A percentile compares a stretch with the other conserved stretches of the same genome.
These are phyloP conservation scores for Candida railenensis DNA, from an alignment of 805 yeast species.

Conservation along the genomic window DNA sequence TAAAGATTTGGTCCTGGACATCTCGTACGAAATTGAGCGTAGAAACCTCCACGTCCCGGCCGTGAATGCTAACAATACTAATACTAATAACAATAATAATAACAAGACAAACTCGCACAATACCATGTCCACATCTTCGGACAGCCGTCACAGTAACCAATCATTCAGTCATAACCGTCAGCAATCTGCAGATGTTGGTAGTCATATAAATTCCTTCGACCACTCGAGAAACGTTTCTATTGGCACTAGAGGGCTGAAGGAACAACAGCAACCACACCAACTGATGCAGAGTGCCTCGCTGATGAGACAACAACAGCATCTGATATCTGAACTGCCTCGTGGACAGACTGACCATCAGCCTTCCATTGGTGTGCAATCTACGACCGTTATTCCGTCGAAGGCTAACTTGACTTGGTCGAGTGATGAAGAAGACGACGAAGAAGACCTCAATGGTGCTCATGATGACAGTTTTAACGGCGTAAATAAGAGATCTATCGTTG, in stretches of 20 bases:
- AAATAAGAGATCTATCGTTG: neutral
- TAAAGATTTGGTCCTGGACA: slow-evolving; percentile 87
- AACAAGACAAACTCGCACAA: neutral
- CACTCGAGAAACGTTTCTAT: neutral
- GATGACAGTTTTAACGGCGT: neutral
- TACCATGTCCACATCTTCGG: neutral
- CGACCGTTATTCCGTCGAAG: slow-evolving; percentile 79
- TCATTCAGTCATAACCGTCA: neutral
- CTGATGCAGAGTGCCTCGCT: slow-evolving; percentile 12
- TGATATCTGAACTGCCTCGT: neutral
- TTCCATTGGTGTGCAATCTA: slow-evolving; percentile 51
- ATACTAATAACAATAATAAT: too few relatives aligned
- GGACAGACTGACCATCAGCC: neutral
- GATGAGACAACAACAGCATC: slow-evolving; percentile 5
- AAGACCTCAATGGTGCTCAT: slow-evolving; percentile 7
- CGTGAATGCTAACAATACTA: neutral
- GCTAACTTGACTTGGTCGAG: slow-evolving; percentile 87
- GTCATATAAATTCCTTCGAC: neutral
- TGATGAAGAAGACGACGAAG: slow-evolving; percentile 66
- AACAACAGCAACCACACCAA: neutral
- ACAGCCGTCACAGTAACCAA: neutral
- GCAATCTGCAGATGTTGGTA: neutral
- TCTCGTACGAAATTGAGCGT: slow-evolving; percentile 81
- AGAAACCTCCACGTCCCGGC: slow-evolving; percentile 50
- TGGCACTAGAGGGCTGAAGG: neutral